Percentiles rank a stretch among this genome's conserved stretches.
These are phyloP conservation scores for Lomentospora prolificans DNA, from an alignment of 2,329 filamentous ascomycete species.

Conservation along the genomic window DNA sequence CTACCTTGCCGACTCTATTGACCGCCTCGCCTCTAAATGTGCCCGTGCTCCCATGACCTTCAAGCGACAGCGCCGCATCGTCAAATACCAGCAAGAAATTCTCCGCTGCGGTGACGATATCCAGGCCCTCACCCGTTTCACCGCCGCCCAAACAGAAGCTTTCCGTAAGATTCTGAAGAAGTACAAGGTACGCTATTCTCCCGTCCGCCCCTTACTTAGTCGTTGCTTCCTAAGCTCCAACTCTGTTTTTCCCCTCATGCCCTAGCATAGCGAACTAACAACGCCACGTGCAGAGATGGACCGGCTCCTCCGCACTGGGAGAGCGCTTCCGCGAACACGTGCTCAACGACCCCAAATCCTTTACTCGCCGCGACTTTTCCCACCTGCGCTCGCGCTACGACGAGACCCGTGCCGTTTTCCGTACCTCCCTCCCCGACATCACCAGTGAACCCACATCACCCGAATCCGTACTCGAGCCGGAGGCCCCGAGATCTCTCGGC, in stretches of 20 bases:
- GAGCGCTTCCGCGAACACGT: slow-evolving; percentile 58
- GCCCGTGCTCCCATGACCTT: slow-evolving; percentile 19
- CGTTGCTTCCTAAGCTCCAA: background rate
- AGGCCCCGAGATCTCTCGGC: slow-evolving; percentile 11
- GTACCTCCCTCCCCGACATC: slow-evolving; percentile 30
- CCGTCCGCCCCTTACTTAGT: background rate
- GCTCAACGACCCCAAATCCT: slow-evolving; percentile 57
- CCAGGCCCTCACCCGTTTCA: slow-evolving; percentile 59
- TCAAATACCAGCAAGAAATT: slow-evolving; percentile 42
- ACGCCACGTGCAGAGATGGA: slow-evolving; percentile 58
- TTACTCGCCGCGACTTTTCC: slow-evolving; percentile 56
- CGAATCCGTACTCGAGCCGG: slow-evolving; percentile 18
- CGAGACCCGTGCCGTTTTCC: slow-evolving; percentile 37
- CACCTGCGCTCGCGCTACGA: slow-evolving; percentile 40
- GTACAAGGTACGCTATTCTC: slow-evolving; percentile 49
- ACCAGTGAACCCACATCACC: slow-evolving; percentile 29
- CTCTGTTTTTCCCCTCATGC: background rate
- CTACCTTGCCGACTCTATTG: slow-evolving; percentile 37
- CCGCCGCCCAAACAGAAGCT: slow-evolving; percentile 61
- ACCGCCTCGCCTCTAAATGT: slow-evolving; percentile 36
- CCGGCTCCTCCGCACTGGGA: slow-evolving; percentile 56
- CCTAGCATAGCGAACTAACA: background rate
- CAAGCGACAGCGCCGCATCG: slow-evolving; percentile 41
- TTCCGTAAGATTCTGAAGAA: slow-evolving; percentile 82
- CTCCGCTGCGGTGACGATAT: slow-evolving; percentile 61